These are phyloP conservation scores for Hypoxylon sp. DNA, from an alignment of 2,329 filamentous ascomycete genomes.

Conservation along the genomic window DNA sequence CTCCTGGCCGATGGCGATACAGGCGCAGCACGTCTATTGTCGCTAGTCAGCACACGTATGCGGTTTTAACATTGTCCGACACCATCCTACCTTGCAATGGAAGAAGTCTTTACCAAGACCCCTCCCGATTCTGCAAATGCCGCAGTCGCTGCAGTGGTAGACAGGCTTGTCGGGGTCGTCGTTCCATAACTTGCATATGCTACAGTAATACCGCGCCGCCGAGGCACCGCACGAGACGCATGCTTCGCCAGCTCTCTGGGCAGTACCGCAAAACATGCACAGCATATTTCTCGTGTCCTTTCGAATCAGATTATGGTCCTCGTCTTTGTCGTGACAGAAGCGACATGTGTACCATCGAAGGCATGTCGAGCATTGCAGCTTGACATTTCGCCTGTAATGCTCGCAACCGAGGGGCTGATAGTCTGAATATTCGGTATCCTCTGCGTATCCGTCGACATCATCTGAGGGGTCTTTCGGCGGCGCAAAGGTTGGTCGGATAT, in stretches of 20 bases:
- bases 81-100: slow-evolving; percentile 82
- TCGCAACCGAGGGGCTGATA: slow-evolving; percentile 75
- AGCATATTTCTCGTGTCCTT: slow-evolving; percentile 93
- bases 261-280: slow-evolving; percentile 91
- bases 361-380: slow-evolving; percentile 91
- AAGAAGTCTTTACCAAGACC: slow-evolving; percentile 97
- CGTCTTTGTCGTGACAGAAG: slow-evolving; percentile 86
- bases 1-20: slow-evolving; percentile 87
- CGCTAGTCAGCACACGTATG: slow-evolving; percentile 10
- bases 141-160: slow-evolving; percentile 95
- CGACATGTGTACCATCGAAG: slow-evolving; percentile 93
- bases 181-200: slow-evolving; percentile 96
- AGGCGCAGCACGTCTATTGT: slow-evolving; percentile 83
- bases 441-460: slow-evolving; percentile 52
- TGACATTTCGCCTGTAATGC: slow-evolving; percentile 96
- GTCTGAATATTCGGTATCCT: slow-evolving; percentile 47
- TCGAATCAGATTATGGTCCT: slow-evolving; percentile 81
- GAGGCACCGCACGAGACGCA: slow-evolving; percentile 80
- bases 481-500: slow-evolving; percentile 73
- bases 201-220: slow-evolving; percentile 90
- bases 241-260: slow-evolving; percentile 80
- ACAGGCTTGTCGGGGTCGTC: slow-evolving; percentile 90
- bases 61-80: background rate
- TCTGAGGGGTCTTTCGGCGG: slow-evolving; percentile 57
- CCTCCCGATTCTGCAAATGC: slow-evolving; percentile 89